Base-by-base conservation (phyloP, 2,329 filamentous ascomycete genomes). In the Drechslerella dactyloides region DNA sequence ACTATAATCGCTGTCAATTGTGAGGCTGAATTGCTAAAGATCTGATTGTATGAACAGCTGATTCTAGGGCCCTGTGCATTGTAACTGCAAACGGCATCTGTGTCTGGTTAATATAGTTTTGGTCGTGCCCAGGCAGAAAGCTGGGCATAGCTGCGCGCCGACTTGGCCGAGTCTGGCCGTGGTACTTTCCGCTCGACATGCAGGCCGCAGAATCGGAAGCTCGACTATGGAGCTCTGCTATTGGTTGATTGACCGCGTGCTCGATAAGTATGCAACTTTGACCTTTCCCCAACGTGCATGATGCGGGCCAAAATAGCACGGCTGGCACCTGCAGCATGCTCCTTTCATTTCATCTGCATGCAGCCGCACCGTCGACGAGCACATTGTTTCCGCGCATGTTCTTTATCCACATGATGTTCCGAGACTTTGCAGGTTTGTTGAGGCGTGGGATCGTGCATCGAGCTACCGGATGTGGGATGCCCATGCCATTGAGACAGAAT, bases 251-350 rank as follows among this genome's bases (percentile, higher is more conserved):
- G 24, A 55, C 40, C 50, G 10, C 48, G 56, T 23, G 46, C 17
- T 51, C 46, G 46, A 21, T 2, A 21, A 30, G 33, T 10, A 37
- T 40, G 33, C 23, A 5, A 55, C 55, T 53, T 53, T 17, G 59
- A 50, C 44, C 17, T 15, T 48, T 19, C 44, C 11, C 3, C 44
- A 48, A 23, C 19, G 8, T 48, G 44, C 44, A 19, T 52, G 64
- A 56, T 17, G 19, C 46, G 57, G 27, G 68, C 59, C 68, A 72
- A 72, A 72, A 72, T 37, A 50, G 68, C 68, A 72, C 54, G 55
- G 60, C 54, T 55, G 48, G 66, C 58, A 33, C n/a, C 21, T 23
- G 50, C 58, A 62, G 42, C 42, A 54, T 35, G 35, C 23, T 53
- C 48, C 33, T 24, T 27, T 17, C 37, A 21, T 27, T 27, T 55